Conservation (phyloP, 768 basidiomycete genomes). For the Coprinopsis sp. region DNA sequence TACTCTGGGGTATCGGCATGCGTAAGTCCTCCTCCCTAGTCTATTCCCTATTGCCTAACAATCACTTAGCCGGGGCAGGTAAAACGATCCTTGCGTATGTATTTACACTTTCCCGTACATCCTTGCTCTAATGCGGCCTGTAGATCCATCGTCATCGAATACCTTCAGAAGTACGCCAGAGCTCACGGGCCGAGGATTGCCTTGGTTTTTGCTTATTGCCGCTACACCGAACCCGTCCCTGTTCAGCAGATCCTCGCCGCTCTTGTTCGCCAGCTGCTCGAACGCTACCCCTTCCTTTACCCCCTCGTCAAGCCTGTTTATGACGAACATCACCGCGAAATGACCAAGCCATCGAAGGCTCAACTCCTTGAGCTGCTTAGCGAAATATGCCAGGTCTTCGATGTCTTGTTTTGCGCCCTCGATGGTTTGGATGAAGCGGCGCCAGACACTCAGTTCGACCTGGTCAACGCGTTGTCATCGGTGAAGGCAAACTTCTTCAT, state of each 20-base stretch:
- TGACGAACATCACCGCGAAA: not conserved
- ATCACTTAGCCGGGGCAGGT: slow-evolving; percentile 6
- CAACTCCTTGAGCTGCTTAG: not conserved
- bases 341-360: not conserved
- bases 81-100: slow-evolving; percentile 3
- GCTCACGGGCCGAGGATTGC: not conserved
- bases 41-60: no score
- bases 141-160: not conserved
- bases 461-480: not conserved
- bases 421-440: slow-evolving; percentile 5
- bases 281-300: not conserved
- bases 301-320: not conserved
- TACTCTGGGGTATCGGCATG: no score
- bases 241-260: not conserved
- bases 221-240: not conserved
- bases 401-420: not conserved
- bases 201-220: not conserved
- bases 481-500: not conserved
- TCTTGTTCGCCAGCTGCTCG: slow-evolving; percentile 1
- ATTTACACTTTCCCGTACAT: not conserved
- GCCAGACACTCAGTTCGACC: not conserved
- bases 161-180: not conserved
- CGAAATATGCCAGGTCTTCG: not conserved
- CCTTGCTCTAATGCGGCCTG: not conserved
- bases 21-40: no score